phyloP scores from a whole-genome alignment of 129 eudicot species.

The Pittosporum tobira region DNA sequence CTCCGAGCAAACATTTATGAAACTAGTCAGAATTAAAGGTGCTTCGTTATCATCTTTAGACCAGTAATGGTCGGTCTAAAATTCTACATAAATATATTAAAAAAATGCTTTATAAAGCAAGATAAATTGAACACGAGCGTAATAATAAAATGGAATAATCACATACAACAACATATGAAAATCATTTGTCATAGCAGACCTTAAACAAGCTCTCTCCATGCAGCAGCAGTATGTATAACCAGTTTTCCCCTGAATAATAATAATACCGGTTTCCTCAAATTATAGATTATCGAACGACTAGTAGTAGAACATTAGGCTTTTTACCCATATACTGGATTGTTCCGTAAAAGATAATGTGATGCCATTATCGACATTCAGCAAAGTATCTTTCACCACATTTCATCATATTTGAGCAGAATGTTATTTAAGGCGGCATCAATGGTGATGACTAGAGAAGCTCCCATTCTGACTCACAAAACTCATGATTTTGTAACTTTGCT shows the following conservation, averaged over 20 bases:
- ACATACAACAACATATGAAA: too few relatives aligned
- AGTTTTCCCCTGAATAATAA: background rate
- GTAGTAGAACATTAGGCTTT: background rate
- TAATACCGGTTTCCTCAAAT: background rate
- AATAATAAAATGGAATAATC: too few relatives aligned
- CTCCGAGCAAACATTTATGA: too few relatives aligned
- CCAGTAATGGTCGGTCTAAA: too few relatives aligned
- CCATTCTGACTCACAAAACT: constrained; percentile 59
- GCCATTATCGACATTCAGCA: constrained; percentile 13
- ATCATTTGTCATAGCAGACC: too few relatives aligned
- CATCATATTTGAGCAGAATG: constrained; percentile 7
- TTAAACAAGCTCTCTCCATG: too few relatives aligned
- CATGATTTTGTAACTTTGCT: constrained; percentile 14
- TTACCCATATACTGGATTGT: background rate
- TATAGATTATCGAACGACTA: background rate
- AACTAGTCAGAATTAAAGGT: too few relatives aligned
- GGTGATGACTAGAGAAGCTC: constrained; percentile 54
- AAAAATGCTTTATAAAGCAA: too few relatives aligned
- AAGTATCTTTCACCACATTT: background rate
- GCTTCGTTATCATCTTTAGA: too few relatives aligned
- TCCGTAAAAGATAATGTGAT: background rate
- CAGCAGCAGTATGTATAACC: background rate
- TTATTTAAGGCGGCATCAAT: constrained; percentile 17
- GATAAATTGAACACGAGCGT: too few relatives aligned
- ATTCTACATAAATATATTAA: too few relatives aligned